Evolutionary conservation across 306 rosid genomes (phyloP), one percentile per base, ranked within the genome.

Genomic region (Glycyrrhiza uralensis): DNA sequence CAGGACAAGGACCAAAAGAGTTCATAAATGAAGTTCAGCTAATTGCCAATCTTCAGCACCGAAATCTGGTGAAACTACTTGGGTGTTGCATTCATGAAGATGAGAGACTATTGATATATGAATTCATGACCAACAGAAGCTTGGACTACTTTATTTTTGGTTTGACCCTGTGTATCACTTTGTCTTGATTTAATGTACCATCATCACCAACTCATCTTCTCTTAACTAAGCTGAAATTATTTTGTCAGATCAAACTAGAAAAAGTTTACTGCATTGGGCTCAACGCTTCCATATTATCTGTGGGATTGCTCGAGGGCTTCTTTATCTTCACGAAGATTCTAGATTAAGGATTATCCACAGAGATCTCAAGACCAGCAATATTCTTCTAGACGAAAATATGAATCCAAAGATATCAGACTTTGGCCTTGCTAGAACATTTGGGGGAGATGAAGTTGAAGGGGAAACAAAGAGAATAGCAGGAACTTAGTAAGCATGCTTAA

Each of bases 111-210:
- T 54, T 90, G 58, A 56, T 90, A 15, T 90, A 85, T 26, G 96
- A 90, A 77, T 85, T 76, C 82, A 70, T 90, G 93, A 76, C 77
- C 2, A 90, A 86, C 39, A 72, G 69, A 78, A 87, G 96, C 79
- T 67, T 91, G 79, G 91, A 90, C 85, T 54, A 12, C 74, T 83
- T 85, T 24, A 82, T 91, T 22, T 91, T 91, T 72, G 92, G 95
- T 91, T 9, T 20, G 66, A 11, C 38, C 69, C 19, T n/a, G 5
- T 26, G 1, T 19, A 4, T 47, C 12, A 52, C 26, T 49, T n/a
- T 20, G 50, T 4, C 72, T 20, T 33, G 17, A 17, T 44, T 58
- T 51, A 44, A 6, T 7, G 18, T 33, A 1, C 1, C 13, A 33
- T 61, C 4, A 51, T 46, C 32, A 49, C 30, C 45, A 14, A 18